Base-by-base conservation (phyloP, 306 rosid genomes). In the Myrica gale region DNA sequence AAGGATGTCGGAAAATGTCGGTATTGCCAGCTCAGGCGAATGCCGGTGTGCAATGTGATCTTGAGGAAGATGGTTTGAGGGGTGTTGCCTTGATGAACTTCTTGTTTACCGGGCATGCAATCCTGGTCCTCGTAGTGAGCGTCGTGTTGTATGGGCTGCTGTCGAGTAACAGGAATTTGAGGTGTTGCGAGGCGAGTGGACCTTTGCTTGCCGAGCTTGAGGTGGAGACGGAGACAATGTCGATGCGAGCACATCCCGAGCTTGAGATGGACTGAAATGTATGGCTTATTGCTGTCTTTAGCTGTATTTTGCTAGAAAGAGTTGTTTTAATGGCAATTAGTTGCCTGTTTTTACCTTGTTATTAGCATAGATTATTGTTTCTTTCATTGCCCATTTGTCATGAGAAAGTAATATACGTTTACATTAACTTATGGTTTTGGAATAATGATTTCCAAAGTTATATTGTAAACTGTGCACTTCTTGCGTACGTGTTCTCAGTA, bases 1-100 rank as follows among this genome's bases (percentile, higher is more conserved):
- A 89, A 76, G 98, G 97, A 74, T 94, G 98, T 84, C 60, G 61
- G 61, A 84, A 82, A 80, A 83, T 91, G 76, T 74, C 82, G 4
- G 10, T 79, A 13, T 72, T 68, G 78, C 73, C 76, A 4, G 45
- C 69, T 32, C 58, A 37, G 6, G 89, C 72, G 56, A 80, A 69
- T 75, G 83, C 87, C 9, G 89, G 85, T 83, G 70, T 89, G 42
- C 71, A 76, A 0, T 94, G 98, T 89, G 97, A 91, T 73, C 91
- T 91, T 76, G 87, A 86, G 47, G 95, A 87, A 75, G 91, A 94
- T 80, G 79, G 83, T 5, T 75, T 87, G 76, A 90, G 98, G 84
- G 95, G 91, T 23, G 53, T 81, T 58, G 84, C 96, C 62, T 54
- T 94, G 92, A 88, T 91, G 96, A 82, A 82, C 15, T 76, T 94